Evolutionary conservation across 208 protist species (phyloP).

Genomic region (Leptomonas pyrrhocoris): DNA sequence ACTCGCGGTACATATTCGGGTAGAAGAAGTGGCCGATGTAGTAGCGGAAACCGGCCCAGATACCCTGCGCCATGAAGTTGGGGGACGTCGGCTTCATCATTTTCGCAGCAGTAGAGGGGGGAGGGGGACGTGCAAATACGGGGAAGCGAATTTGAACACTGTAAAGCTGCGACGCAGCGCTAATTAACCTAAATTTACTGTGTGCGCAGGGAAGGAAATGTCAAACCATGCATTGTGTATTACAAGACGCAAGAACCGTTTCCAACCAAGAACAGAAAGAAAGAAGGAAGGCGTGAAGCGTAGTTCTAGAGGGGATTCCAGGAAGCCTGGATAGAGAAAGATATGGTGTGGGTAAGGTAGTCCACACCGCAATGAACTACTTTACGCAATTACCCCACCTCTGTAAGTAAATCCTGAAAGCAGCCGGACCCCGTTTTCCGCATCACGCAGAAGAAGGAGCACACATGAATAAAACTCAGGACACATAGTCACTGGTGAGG

Average conservation of each 20-base stretch:
- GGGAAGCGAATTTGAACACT: neutral
- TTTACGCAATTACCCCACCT: no score
- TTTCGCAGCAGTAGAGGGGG: slow-evolving; percentile 15
- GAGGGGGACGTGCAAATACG: neutral
- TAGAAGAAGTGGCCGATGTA: slow-evolving; percentile 91
- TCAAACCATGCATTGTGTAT: neutral
- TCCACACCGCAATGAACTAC: neutral
- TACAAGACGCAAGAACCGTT: no score
- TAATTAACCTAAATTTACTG: slow-evolving; percentile 16
- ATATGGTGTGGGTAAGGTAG: neutral
- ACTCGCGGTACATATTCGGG: slow-evolving; percentile 91
- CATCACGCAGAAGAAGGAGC: no score
- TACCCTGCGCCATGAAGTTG: slow-evolving; percentile 83
- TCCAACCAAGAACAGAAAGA: neutral
- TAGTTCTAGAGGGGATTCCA: neutral
- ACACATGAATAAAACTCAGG: no score
- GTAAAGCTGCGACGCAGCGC: slow-evolving; percentile 5
- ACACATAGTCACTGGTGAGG: no score
- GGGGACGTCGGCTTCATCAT: slow-evolving; percentile 84
- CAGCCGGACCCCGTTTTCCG: no score
- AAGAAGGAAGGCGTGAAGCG: neutral
- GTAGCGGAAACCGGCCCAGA: slow-evolving; percentile 88
- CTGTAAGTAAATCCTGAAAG: no score
- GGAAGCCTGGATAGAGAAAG: neutral
- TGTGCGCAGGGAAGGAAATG: neutral